A percentile compares a stretch with the other conserved stretches of the same genome.
phyloP scores from a whole-genome alignment of 2,329 filamentous ascomycete species.

The Penicillium fuscoglaucum region DNA sequence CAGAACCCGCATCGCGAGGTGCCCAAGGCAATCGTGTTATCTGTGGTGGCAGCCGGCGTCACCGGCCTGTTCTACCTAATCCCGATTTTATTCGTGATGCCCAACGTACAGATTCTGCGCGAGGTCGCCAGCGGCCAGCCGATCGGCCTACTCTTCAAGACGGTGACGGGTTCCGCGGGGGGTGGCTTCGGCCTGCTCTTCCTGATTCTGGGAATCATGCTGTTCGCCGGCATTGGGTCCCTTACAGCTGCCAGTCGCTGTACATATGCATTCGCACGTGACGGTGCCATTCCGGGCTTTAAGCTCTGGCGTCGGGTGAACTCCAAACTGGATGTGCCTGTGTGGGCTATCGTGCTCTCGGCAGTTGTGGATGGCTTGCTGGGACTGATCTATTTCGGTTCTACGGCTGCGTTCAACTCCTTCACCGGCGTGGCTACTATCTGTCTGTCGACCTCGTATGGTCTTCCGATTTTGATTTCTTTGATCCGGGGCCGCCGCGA shows the following conservation, averaged over 20 bases:
- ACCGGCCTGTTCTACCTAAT: slow-evolving; percentile 69
- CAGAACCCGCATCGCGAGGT: slow-evolving; percentile 68
- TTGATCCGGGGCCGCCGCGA: slow-evolving; percentile 65
- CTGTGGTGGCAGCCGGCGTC: slow-evolving; percentile 65
- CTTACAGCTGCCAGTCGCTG: slow-evolving; percentile 72
- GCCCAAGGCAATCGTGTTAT: slow-evolving; percentile 69
- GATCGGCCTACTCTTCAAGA: slow-evolving; percentile 74
- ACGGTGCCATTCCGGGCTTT: slow-evolving; percentile 72
- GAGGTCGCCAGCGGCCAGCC: slow-evolving; percentile 70
- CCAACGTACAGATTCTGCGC: slow-evolving; percentile 64
- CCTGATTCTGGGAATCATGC: slow-evolving; percentile 71
- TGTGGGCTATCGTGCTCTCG: slow-evolving; percentile 68
- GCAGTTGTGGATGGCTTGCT: slow-evolving; percentile 68
- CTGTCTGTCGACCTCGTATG: slow-evolving; percentile 73
- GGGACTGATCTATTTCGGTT: slow-evolving; percentile 77
- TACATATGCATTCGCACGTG: slow-evolving; percentile 74
- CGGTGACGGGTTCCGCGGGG: slow-evolving; percentile 67
- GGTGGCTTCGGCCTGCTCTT: slow-evolving; percentile 76
- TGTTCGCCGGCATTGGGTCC: slow-evolving; percentile 74
- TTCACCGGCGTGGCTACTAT: slow-evolving; percentile 81
- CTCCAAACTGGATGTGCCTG: slow-evolving; percentile 65
- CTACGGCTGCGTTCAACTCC: slow-evolving; percentile 72
- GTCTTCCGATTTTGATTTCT: slow-evolving; percentile 71
- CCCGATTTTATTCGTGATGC: slow-evolving; percentile 73
- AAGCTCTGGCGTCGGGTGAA: slow-evolving; percentile 67